These are phyloP conservation scores for Phialophora chinensis DNA, from an alignment of 2,329 filamentous ascomycete genomes.

Conservation along the genomic window DNA sequence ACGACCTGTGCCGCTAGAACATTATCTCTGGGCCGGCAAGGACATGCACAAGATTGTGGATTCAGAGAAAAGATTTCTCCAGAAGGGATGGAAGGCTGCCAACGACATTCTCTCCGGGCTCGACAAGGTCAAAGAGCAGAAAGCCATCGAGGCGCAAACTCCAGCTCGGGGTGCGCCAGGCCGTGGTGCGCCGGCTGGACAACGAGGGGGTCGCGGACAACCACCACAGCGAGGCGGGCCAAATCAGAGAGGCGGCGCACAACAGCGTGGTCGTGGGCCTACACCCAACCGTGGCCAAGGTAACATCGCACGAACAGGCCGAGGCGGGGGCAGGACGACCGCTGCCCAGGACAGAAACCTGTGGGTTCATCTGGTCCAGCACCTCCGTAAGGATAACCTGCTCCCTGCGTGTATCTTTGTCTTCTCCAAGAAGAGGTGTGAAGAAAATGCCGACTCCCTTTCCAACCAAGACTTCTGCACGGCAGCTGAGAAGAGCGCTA, in stretches of 20 bases:
- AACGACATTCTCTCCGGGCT: slow-evolving; percentile 80
- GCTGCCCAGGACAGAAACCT: slow-evolving; percentile 94
- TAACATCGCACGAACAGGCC: slow-evolving; percentile 87
- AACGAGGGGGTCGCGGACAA: slow-evolving; percentile 58
- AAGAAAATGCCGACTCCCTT: slow-evolving; percentile 94
- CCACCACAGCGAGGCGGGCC: slow-evolving; percentile 60
- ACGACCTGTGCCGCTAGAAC: slow-evolving; percentile 89
- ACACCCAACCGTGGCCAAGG: slow-evolving; percentile 68
- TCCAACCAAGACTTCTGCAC: slow-evolving; percentile 96
- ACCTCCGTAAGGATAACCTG: slow-evolving; percentile 82
- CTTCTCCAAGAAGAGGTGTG: slow-evolving; percentile 96
- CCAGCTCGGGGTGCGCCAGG: slow-evolving; percentile 42
- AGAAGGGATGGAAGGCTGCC: slow-evolving; percentile 93
- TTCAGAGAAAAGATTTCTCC: slow-evolving; percentile 86
- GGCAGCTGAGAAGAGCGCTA: slow-evolving; percentile 90
- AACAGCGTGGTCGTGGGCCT: slow-evolving; percentile 59
- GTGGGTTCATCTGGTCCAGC: slow-evolving; percentile 95
- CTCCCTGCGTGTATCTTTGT: slow-evolving; percentile 96
- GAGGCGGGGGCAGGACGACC: slow-evolving; percentile 83
- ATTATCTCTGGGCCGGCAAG: slow-evolving; percentile 95
- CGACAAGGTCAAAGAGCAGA: slow-evolving; percentile 72
- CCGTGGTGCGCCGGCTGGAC: slow-evolving; percentile 48
- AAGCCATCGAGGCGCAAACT: slow-evolving; percentile 54
- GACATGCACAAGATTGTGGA: slow-evolving; percentile 94
- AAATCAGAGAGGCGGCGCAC: slow-evolving; percentile 58